These are phyloP conservation scores for Hirschfeldia incana DNA, from an alignment of 345 rosid genomes.

Conservation along the genomic window DNA sequence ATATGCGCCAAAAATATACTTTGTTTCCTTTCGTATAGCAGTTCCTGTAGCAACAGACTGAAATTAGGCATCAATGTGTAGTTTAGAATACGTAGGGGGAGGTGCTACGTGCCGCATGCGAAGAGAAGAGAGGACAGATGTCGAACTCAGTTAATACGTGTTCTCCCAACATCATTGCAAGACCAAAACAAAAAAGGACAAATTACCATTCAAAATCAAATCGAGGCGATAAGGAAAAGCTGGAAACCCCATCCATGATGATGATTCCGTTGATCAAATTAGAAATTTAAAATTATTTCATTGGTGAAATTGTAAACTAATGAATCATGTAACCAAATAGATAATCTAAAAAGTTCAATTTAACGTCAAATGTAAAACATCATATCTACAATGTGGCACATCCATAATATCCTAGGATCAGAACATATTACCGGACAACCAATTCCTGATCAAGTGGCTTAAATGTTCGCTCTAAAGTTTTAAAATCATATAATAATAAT, in stretches of 20 bases:
- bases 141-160: constrained; percentile 33
- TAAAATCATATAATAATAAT: background rate
- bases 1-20: background rate
- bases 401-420: background rate
- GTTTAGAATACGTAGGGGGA: constrained; percentile 14
- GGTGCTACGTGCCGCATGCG: constrained; percentile 42
- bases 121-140: constrained; percentile 35
- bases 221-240: constrained; percentile 33
- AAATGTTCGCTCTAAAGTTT: background rate
- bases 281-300: background rate
- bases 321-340: background rate
- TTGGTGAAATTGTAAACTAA: background rate
- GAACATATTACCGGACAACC: background rate
- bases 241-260: constrained; percentile 26
- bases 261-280: constrained; percentile 6
- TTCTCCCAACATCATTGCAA: background rate
- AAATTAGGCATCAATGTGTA: background rate
- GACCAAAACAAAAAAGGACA: constrained; percentile 5
- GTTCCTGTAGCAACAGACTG: background rate
- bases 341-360: background rate
- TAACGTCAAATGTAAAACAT: background rate
- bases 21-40: background rate
- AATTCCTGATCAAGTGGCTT: background rate
- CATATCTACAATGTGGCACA: background rate
- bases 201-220: background rate